Evolutionary conservation across 768 basidiomycete genomes (phyloP), one percentile per base, ranked within the genome.

Genomic region (Xerocomus potaroensis): DNA sequence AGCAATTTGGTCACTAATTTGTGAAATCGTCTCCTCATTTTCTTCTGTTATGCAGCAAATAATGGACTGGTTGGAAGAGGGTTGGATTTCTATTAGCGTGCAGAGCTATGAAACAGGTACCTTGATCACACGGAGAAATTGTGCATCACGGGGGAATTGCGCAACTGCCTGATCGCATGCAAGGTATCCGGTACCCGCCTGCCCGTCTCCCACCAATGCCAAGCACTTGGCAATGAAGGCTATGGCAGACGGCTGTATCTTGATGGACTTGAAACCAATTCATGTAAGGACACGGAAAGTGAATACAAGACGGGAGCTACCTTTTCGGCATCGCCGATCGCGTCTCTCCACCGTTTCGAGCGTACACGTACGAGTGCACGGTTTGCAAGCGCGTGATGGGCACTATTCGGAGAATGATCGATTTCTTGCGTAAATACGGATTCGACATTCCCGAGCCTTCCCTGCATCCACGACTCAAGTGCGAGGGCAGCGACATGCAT

Each of bases 91-190:
- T 4, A 33, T 14, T 15, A 26, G 32, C 6, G 8, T 5, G 15
- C 3, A 12, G 10, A 22, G 4, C 4, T 3, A 10, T 26, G 42
- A 35, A 19, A 21, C 6, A 45, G 16, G 24, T 18, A 49, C 51
- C 51, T 49, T 52, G 26, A 52, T 24, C 3, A 45, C n/a, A 8
- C 22, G 34, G 21, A 52, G 43, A 45, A 52, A 48, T 7, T 33
- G 19, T 16, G 24, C 11, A 3, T 48, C 51, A 5, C 24, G 29
- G 19, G 51, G 12, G 8, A 26, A 35, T 11, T 40, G 42, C 21
- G 23, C n/a, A 45, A 52, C 44, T 12, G 47, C 41, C 5, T 35
- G 22, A 14, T 52, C 51, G 15, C 42, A 44, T 9, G 27, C 35
- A 24, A 16, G 34, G 6, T 31, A 31, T 8, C 38, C 51, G 31